Conservation (phyloP, 164 flowering plant genomes). For the Akebia trifoliata region DNA sequence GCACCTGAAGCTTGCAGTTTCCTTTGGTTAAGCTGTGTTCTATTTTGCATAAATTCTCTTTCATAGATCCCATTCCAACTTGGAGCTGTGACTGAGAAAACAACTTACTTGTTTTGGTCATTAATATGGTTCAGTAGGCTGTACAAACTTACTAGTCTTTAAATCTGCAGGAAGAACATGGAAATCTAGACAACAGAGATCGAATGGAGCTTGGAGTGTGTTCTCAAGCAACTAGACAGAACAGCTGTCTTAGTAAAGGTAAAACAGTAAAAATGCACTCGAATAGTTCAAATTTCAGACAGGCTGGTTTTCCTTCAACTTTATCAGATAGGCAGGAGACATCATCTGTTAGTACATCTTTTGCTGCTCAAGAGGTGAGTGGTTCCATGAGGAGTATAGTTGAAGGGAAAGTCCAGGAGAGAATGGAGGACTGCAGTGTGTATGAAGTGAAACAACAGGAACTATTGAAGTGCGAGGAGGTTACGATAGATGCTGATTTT, state of each 20-base stretch:
- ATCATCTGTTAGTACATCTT: constrained; percentile 9
- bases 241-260: constrained; percentile 7
- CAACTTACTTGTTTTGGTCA: too few relatives aligned
- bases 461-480: constrained; percentile 18
- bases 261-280: constrained; percentile 10
- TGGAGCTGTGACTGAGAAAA: too few relatives aligned
- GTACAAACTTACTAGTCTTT: constrained; percentile 3
- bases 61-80: too few relatives aligned
- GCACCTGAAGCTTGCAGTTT: too few relatives aligned
- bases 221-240: constrained; percentile 10
- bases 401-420: constrained; percentile 11
- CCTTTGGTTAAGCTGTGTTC: too few relatives aligned
- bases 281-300: too few relatives aligned
- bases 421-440: not conserved
- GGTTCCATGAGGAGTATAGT: not conserved
- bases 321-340: constrained; percentile 14
- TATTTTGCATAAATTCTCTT: too few relatives aligned
- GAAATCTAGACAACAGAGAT: constrained; percentile 9
- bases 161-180: constrained; percentile 26
- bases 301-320: constrained; percentile 7
- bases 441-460: constrained; percentile 16
- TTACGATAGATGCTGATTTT: constrained; percentile 4
- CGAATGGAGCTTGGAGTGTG: too few relatives aligned
- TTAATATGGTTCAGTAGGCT: too few relatives aligned
- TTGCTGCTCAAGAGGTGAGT: constrained; percentile 14